phyloP scores from a whole-genome alignment of 2,329 filamentous ascomycete genomes.

The Magnaporthiopsis poae region DNA sequence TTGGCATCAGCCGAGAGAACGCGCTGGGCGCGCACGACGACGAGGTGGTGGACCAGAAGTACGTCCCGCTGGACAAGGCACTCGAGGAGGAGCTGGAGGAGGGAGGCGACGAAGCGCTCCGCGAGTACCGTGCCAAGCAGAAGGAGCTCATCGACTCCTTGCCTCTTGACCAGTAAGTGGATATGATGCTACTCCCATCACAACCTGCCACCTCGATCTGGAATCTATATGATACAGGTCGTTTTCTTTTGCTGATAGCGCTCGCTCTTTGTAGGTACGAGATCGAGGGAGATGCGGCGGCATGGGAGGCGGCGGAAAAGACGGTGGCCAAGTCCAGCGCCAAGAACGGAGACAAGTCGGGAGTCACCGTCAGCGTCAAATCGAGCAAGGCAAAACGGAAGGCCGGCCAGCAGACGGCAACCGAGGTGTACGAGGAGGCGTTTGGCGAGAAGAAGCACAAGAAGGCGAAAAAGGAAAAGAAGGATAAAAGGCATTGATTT shows the following conservation, averaged over 20 bases:
- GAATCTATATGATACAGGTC: too few relatives aligned
- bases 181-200: too few relatives aligned
- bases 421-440: slow-evolving; percentile 53
- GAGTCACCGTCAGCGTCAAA: slow-evolving; percentile 67
- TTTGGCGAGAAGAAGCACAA: slow-evolving; percentile 43
- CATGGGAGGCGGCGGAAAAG: slow-evolving; percentile 64
- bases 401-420: slow-evolving; percentile 44
- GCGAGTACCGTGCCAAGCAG: slow-evolving; percentile 66
- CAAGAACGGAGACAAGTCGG: slow-evolving; percentile 46
- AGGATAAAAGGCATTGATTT: slow-evolving; percentile 18
- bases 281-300: slow-evolving; percentile 51
- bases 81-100: slow-evolving; percentile 78
- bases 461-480: slow-evolving; percentile 45
- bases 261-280: slow-evolving; percentile 42
- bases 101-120: slow-evolving; percentile 66
- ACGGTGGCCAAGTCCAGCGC: slow-evolving; percentile 50
- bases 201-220: not conserved
- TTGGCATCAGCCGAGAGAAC: slow-evolving; percentile 50
- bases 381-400: slow-evolving; percentile 69
- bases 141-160: slow-evolving; percentile 81
- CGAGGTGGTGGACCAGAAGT: slow-evolving; percentile 55
- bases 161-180: slow-evolving; percentile 72
- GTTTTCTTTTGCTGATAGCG: slow-evolving; percentile 16
- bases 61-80: slow-evolving; percentile 58
- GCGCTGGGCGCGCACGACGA: slow-evolving; percentile 59